Conservation (phyloP, 2,329 filamentous ascomycete species). For the Pseudogymnoascus sp. region DNA sequence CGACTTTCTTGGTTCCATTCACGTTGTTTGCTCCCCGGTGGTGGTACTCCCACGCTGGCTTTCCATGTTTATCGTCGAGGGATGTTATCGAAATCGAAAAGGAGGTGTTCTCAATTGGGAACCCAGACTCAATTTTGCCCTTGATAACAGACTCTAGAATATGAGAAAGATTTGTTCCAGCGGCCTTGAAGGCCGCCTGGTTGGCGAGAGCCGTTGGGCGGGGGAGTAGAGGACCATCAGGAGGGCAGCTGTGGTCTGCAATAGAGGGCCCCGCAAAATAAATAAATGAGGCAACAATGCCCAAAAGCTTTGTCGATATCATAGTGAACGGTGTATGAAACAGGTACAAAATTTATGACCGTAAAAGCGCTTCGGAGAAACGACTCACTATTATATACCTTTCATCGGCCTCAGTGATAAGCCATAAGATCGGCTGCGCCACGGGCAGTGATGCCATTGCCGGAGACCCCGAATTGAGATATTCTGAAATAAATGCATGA, state of each 20-base stretch:
- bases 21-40: conserved; percentile 33
- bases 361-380: not conserved
- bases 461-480: not conserved
- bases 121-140: not conserved
- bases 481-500: not conserved
- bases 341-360: not conserved
- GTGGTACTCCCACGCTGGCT: conserved; percentile 31
- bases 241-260: not conserved
- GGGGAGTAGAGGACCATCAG: not conserved
- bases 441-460: not conserved
- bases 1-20: not conserved
- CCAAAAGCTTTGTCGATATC: not conserved
- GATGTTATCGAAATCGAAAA: not conserved
- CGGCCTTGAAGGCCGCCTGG: not conserved
- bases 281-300: not conserved
- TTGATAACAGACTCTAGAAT: not conserved
- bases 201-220: not conserved
- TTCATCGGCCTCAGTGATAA: not conserved
- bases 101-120: not conserved
- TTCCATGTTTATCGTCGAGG: not conserved
- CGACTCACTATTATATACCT: not conserved
- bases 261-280: not conserved
- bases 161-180: not conserved
- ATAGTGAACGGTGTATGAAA: not conserved
- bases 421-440: not conserved